phyloP scores from a whole-genome alignment of 257 asterid species.

The Petunia axillaris region DNA sequence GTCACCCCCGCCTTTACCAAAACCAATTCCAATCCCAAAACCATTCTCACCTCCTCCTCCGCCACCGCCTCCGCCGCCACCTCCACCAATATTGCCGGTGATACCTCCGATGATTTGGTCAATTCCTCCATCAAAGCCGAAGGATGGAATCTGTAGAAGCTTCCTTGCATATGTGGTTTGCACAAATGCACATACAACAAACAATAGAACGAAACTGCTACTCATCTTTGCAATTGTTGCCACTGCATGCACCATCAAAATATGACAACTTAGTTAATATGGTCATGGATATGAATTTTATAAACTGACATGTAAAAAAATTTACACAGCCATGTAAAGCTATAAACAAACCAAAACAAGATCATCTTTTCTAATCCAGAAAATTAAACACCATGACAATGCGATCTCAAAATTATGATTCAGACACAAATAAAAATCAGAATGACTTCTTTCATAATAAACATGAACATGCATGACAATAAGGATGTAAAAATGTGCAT shows the following conservation, averaged over 20 bases:
- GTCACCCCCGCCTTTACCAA: background rate
- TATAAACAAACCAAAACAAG: too few species aligned
- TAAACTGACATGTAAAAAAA: too few species aligned
- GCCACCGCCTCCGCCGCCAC: background rate
- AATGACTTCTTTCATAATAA: background rate
- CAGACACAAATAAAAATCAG: too few species aligned
- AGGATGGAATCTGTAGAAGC: conserved; percentile 17
- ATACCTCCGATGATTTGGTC: background rate
- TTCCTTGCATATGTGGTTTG: conserved; percentile 21
- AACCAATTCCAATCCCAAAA: background rate
- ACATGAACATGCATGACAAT: background rate
- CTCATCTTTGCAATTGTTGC: background rate
- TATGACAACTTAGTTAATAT: background rate
- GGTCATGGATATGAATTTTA: too few species aligned
- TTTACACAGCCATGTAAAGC: too few species aligned
- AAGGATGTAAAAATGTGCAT: background rate
- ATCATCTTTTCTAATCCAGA: too few species aligned
- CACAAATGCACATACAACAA: background rate
- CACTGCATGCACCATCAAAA: background rate
- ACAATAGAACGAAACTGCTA: conserved; percentile 9
- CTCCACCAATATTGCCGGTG: background rate
- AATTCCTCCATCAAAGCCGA: background rate
- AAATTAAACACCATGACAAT: too few species aligned
- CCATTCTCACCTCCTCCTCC: background rate
- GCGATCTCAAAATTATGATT: too few species aligned